Percentiles rank a stretch among this genome's conserved stretches.
phyloP scores from a whole-genome alignment of 257 asterid genomes.

The Handroanthus guayacan region DNA sequence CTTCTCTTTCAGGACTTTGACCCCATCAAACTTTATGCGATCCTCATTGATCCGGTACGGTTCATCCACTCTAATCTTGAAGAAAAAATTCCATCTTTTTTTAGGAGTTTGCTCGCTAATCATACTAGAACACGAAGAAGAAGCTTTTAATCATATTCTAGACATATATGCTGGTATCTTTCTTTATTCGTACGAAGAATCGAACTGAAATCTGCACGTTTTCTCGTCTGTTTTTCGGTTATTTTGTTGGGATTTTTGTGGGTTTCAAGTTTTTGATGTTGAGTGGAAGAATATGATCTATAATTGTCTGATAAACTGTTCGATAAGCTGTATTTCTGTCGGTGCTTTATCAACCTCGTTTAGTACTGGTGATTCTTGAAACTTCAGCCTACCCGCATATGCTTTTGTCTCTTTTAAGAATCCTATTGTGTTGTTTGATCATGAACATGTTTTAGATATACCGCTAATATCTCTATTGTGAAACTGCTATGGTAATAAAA shows the following conservation, averaged over 20 bases:
- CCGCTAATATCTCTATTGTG: background rate
- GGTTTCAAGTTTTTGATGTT: constrained; percentile 16
- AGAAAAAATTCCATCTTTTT: background rate
- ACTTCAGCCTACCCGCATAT: background rate
- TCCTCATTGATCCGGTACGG: constrained; percentile 5
- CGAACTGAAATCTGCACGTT: background rate
- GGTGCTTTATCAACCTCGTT: background rate
- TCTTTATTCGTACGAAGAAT: background rate
- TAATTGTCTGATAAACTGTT: constrained; percentile 24
- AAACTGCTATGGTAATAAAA: background rate
- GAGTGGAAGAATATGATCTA: constrained; percentile 25
- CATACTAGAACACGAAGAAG: background rate
- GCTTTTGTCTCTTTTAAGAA: background rate
- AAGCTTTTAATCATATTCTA: background rate
- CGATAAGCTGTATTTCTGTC: background rate
- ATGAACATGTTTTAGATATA: background rate
- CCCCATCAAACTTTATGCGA: constrained; percentile 40
- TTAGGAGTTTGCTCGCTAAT: background rate
- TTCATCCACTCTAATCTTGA: background rate
- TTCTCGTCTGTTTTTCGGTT: background rate
- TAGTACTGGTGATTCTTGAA: background rate
- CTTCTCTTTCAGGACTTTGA: constrained; percentile 33
- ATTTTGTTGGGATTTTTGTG: constrained; percentile 19
- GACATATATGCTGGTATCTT: constrained; percentile 22
- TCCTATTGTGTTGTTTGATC: constrained; percentile 6